Conservation (phyloP, 176 grass and related monocot genomes). For the Hordeum marinum region DNA sequence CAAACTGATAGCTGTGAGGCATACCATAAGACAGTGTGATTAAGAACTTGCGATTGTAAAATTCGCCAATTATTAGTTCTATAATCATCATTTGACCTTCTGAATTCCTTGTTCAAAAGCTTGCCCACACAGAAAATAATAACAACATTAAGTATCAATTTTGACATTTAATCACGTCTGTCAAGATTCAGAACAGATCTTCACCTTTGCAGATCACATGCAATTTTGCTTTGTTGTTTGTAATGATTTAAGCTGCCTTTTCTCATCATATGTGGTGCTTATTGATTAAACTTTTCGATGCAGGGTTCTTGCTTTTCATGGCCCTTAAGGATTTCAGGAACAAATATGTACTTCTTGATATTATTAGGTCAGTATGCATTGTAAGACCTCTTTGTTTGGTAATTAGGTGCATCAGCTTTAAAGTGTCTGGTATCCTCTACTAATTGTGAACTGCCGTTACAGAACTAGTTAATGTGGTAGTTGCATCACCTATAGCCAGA, state of each 20-base stretch:
- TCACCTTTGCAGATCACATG: neutral
- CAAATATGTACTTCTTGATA: neutral
- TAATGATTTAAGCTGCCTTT: neutral
- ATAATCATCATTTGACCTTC: too few species aligned
- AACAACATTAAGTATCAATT: too few species aligned
- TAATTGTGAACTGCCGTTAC: neutral
- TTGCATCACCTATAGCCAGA: neutral
- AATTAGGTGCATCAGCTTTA: neutral
- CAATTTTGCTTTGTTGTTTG: neutral
- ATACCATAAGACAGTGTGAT: too few species aligned
- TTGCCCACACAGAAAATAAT: too few species aligned
- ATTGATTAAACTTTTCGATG: neutral
- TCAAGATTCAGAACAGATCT: too few species aligned
- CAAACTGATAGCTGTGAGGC: too few species aligned
- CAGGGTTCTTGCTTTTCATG: conserved; percentile 4
- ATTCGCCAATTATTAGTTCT: too few species aligned
- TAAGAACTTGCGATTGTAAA: too few species aligned
- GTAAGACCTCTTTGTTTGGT: neutral
- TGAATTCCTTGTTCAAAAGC: too few species aligned
- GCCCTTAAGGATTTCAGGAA: neutral
- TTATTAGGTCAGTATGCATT: neutral
- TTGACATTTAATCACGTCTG: too few species aligned
- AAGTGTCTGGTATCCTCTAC: neutral
- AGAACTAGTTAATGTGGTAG: neutral
- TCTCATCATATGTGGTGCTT: neutral